Evolutionary conservation across 768 basidiomycete genomes (phyloP), one percentile per base, ranked within the genome.

Genomic region (Boletus eberwhitei): DNA sequence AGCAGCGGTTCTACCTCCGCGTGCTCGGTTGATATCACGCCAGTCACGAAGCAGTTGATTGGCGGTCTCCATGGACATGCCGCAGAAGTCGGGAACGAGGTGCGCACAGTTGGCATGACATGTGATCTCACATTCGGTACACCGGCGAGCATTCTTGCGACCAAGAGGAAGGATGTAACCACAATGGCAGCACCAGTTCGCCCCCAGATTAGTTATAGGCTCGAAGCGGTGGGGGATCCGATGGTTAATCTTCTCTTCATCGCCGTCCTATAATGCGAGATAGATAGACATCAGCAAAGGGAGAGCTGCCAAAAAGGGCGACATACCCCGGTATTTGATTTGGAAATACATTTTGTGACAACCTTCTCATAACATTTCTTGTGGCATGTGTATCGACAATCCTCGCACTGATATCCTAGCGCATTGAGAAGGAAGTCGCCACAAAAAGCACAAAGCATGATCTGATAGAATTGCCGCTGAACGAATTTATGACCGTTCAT

Each of bases 401-500:
- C 97, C 67, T 98, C 97, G 78, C 97, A 99, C 74, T 98, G 96
- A 73, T 94, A 97, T n/a, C 97, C 97, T 55, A 88, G 79, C 2
- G 93, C 96, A 58, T 98, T 98, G 70, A 98, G 88, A 53, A 99
- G 79, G 77, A 99, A 98, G 65, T 98, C 96, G 74, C 84, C 87
- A 76, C 97, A 99, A 73, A 97, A 93, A 4, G 97, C 97, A 70
- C 97, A 99, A 49, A 98, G 81, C 80, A 99, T 97, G 68, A 98
- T 85, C 70, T 98, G 95, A 71, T 97, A 98, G 78, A 99, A 99
- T 73, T 98, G 97, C 43, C 87, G 84, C 64, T 93, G 91, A 43
- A 99, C 82, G 69, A 99, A 99, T 72, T 97, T 93, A 77, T 99
- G 97, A 12, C 97, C 97, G 68, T 98, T 98, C 93, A 98, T 98